phyloP scores from a whole-genome alignment of 805 yeast genomes.

The Yarrowia sp. region DNA sequence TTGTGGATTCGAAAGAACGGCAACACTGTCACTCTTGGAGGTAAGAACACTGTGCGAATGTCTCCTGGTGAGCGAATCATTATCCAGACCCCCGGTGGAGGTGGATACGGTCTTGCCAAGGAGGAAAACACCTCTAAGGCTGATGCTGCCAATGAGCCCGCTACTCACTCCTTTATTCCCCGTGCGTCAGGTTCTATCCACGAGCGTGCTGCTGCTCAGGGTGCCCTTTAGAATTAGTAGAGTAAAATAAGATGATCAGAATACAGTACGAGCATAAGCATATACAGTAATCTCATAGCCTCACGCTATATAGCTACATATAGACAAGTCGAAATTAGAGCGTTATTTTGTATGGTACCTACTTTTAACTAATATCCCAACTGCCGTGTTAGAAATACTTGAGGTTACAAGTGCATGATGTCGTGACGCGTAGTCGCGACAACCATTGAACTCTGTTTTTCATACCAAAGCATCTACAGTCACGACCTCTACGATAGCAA shows the following conservation, averaged over 20 bases:
- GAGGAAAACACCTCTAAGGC: neutral
- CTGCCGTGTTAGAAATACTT: no score
- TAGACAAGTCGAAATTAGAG: no score
- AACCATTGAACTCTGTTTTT: neutral
- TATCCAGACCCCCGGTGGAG: constrained; percentile 81
- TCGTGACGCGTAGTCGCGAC: neutral
- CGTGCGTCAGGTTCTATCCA: constrained; percentile 29
- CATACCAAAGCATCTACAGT: neutral
- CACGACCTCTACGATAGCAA: neutral
- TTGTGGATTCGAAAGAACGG: constrained; percentile 38
- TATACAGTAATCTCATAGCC: no score
- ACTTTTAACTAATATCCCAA: no score
- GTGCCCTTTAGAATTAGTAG: neutral
- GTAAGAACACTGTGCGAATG: constrained; percentile 61
- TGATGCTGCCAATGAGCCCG: neutral
- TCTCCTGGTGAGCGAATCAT: constrained; percentile 62
- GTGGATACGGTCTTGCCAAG: constrained; percentile 61
- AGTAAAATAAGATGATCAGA: neutral
- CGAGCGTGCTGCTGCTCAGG: constrained; percentile 24
- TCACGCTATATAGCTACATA: no score
- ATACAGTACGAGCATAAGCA: no score
- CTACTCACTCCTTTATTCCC: constrained; percentile 25
- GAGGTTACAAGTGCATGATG: no score
- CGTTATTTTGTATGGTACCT: no score
- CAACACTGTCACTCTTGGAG: constrained; percentile 53